Evolutionary conservation across 345 rosid genomes (phyloP).

Genomic region (Murraya paniculata): DNA sequence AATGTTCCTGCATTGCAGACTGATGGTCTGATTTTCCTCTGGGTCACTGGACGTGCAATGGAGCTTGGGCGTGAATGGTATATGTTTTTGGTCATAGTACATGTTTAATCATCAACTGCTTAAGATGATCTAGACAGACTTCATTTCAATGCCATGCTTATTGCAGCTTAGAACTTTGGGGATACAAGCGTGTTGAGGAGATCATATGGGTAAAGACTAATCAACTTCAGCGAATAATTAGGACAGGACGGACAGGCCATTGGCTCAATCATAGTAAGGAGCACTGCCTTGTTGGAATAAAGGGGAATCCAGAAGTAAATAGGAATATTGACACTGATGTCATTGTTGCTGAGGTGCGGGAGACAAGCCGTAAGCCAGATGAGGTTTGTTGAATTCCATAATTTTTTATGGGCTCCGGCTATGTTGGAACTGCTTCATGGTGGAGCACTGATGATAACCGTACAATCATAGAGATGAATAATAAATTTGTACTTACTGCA

Average conservation of each 20-base stretch:
- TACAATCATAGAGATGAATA: too few species aligned
- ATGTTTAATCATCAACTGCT: neutral
- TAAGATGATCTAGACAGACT: neutral
- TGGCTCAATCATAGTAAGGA: slow-evolving; percentile 99
- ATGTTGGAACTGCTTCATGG: too few species aligned
- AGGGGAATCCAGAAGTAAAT: slow-evolving; percentile 93
- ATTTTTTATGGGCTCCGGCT: too few species aligned
- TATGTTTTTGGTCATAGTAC: neutral
- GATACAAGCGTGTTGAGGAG: slow-evolving; percentile 94
- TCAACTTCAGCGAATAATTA: slow-evolving; percentile 94
- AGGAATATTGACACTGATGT: slow-evolving; percentile 97
- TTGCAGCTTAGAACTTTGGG: slow-evolving; percentile 94
- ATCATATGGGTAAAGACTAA: slow-evolving; percentile 95
- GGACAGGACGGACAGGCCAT: slow-evolving; percentile 98
- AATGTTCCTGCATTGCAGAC: slow-evolving; percentile 99
- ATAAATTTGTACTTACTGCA: too few species aligned
- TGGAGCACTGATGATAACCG: too few species aligned
- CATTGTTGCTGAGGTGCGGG: slow-evolving; percentile 98
- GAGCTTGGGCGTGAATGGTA: slow-evolving; percentile 99
- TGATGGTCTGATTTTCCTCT: slow-evolving; percentile 93
- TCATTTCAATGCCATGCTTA: slow-evolving; percentile 2
- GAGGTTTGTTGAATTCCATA: slow-evolving; percentile 58
- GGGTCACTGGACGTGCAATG: slow-evolving; percentile 99
- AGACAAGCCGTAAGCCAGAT: slow-evolving; percentile 97
- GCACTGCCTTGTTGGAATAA: slow-evolving; percentile 97